phyloP scores from a whole-genome alignment of 1,284 basidiomycete genomes.

The Tranzscheliella williamsii region DNA sequence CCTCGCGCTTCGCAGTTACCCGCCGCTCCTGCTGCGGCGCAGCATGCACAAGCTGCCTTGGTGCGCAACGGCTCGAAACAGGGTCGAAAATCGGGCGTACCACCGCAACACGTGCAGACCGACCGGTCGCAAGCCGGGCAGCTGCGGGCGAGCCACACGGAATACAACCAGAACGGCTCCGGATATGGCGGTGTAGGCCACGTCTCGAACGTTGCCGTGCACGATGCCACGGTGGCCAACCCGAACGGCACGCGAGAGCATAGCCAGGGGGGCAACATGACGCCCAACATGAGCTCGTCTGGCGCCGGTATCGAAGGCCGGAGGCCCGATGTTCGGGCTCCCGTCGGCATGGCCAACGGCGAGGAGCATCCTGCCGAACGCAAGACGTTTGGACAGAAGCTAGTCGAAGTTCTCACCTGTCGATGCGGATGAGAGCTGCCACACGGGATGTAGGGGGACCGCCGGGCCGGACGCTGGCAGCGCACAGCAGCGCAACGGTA shows the following conservation, averaged over 20 bases:
- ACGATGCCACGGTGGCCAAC: conserved; percentile 44
- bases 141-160: conserved; percentile 39
- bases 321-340: conserved; percentile 32
- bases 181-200: conserved; percentile 47
- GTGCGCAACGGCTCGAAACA: conserved; percentile 48
- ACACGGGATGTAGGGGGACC: not conserved
- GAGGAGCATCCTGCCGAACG: conserved; percentile 47
- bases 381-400: conserved; percentile 56
- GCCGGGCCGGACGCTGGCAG: too few relatives aligned
- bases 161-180: conserved; percentile 35
- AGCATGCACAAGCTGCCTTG: conserved; percentile 26
- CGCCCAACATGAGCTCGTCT: conserved; percentile 26
- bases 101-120: conserved; percentile 27
- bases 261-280: conserved; percentile 41
- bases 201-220: conserved; percentile 52
- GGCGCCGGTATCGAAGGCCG: conserved; percentile 38
- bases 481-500: too few relatives aligned
- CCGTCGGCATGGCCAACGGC: conserved; percentile 50
- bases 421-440: conserved; percentile 59
- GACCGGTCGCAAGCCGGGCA: conserved; percentile 29
- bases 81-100: conserved; percentile 49
- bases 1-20: conserved; percentile 22
- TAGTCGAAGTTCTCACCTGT: conserved; percentile 60
- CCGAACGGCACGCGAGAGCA: conserved; percentile 29
- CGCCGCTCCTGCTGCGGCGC: conserved; percentile 12